These are phyloP conservation scores for Puccinia brachypodii DNA, from an alignment of 1,284 basidiomycete species.

Conservation along the genomic window DNA sequence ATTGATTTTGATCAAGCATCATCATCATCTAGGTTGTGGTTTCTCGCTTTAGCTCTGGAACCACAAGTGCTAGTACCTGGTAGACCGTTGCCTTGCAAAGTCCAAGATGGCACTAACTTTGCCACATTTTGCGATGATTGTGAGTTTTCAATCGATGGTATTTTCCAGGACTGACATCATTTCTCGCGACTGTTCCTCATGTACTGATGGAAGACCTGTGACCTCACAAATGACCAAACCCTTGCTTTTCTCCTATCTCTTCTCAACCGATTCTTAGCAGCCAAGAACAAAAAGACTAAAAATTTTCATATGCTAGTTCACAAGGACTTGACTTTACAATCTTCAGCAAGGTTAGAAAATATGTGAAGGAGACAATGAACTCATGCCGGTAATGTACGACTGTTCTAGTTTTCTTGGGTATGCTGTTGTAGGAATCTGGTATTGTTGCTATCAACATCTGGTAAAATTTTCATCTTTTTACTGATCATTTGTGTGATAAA, in stretches of 20 bases:
- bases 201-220: too few relatives aligned
- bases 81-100: neutral
- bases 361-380: neutral
- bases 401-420: too few relatives aligned
- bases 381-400: too few relatives aligned
- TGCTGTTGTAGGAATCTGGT: too few relatives aligned
- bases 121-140: neutral
- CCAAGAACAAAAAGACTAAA: neutral
- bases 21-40: neutral
- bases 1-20: neutral
- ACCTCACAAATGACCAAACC: neutral
- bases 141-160: neutral
- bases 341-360: neutral
- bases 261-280: neutral
- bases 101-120: constrained; percentile 4
- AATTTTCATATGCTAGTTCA: constrained; percentile 2
- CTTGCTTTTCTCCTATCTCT: neutral
- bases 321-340: neutral
- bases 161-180: too few relatives aligned
- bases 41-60: neutral
- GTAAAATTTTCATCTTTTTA: too few relatives aligned
- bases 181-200: neutral
- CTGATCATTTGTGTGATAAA: too few relatives aligned
- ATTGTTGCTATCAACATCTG: too few relatives aligned
- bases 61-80: neutral